Conservation (phyloP, 495 filamentous ascomycete genomes). For the Poronia punctata region DNA sequence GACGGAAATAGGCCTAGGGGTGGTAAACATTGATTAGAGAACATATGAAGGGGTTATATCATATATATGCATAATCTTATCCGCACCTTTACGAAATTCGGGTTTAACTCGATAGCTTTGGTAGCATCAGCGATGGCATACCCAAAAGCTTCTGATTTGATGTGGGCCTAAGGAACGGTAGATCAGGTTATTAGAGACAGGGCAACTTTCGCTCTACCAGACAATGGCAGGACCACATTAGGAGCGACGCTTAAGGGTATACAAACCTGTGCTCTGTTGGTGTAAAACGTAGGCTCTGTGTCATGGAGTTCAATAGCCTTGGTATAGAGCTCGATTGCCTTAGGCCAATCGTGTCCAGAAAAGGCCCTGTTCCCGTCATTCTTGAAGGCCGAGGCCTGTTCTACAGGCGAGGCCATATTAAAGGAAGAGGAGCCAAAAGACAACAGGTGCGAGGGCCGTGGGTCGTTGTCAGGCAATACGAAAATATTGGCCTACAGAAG, state of each 20-base stretch:
- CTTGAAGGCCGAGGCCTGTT: constrained; percentile 76
- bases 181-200: neutral
- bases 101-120: constrained; percentile 87
- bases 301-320: constrained; percentile 84
- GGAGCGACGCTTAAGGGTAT: constrained; percentile 1
- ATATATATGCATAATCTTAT: no score
- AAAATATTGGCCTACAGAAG: no score
- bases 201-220: no score
- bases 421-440: neutral
- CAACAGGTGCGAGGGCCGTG: neutral
- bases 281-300: constrained; percentile 81
- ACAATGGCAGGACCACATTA: constrained; percentile 15
- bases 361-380: constrained; percentile 93
- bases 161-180: constrained; percentile 71
- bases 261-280: constrained; percentile 86
- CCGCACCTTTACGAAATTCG: constrained; percentile 75
- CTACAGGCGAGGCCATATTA: constrained; percentile 27
- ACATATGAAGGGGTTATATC: no score
- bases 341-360: constrained; percentile 76
- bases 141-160: constrained; percentile 92
- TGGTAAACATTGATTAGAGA: neutral
- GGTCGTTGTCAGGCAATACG: no score
- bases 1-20: constrained; percentile 82
- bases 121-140: constrained; percentile 88
- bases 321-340: constrained; percentile 78